Evolutionary conservation across 345 rosid species (phyloP).

Genomic region (Syzygium grande): DNA sequence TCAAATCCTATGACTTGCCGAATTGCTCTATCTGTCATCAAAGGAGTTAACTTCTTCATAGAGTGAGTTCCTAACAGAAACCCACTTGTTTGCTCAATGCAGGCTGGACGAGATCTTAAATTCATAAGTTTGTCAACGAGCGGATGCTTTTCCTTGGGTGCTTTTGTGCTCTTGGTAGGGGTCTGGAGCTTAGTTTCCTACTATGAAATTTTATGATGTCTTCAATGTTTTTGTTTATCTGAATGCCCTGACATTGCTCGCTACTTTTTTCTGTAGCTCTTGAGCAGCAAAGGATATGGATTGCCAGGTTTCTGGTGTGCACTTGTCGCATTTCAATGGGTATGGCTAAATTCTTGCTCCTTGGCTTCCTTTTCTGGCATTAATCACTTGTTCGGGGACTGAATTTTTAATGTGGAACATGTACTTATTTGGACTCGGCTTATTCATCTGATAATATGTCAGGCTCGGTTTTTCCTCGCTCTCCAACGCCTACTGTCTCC

Average conservation of each 20-base stretch:
- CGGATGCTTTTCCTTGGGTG: slow-evolving; percentile 55
- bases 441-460: slow-evolving; percentile 2
- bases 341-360: slow-evolving; percentile 1
- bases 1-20: neutral
- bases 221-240: neutral
- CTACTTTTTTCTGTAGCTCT: slow-evolving; percentile 16
- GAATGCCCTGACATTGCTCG: neutral
- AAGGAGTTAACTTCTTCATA: neutral
- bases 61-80: neutral
- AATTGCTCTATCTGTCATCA: neutral
- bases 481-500: slow-evolving; percentile 41
- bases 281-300: slow-evolving; percentile 34
- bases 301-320: slow-evolving; percentile 45
- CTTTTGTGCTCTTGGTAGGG: slow-evolving; percentile 49
- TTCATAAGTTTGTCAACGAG: slow-evolving; percentile 60
- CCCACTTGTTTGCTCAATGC: neutral
- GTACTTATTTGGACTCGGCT: neutral
- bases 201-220: neutral
- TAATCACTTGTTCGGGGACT: neutral
- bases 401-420: neutral
- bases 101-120: slow-evolving; percentile 87
- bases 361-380: neutral
- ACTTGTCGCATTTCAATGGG: slow-evolving; percentile 55
- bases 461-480: slow-evolving; percentile 35
- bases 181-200: too few relatives aligned